Conservation (phyloP, 2,329 filamentous ascomycete species). For the Phyllachora maydis region DNA sequence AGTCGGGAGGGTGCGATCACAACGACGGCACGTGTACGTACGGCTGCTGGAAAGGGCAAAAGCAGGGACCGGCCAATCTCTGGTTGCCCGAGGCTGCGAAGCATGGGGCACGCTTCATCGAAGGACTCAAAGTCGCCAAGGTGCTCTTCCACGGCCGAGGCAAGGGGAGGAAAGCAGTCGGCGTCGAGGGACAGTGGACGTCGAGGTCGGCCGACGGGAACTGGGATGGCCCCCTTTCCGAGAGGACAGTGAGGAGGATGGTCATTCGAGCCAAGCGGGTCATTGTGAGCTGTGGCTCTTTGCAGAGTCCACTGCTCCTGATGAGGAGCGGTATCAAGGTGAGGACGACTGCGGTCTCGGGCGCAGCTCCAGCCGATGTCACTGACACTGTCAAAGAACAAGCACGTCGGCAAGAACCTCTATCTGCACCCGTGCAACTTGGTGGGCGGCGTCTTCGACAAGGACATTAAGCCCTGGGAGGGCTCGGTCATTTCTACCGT, state of each 20-base stretch:
- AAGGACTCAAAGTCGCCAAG: conserved; percentile 53
- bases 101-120: conserved; percentile 56
- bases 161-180: conserved; percentile 35
- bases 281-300: conserved; percentile 48
- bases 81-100: conserved; percentile 58
- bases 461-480: conserved; percentile 45
- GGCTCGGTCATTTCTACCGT: no score
- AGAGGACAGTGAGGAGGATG: conserved; percentile 33
- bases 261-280: conserved; percentile 57
- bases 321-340: conserved; percentile 52
- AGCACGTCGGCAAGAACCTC: conserved; percentile 57
- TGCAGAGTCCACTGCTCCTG: conserved; percentile 55
- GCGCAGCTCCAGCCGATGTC: neutral
- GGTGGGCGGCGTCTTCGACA: conserved; percentile 28
- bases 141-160: conserved; percentile 40
- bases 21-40: conserved; percentile 41
- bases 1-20: conserved; percentile 50
- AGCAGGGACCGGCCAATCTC: conserved; percentile 53
- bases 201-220: conserved; percentile 42
- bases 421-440: conserved; percentile 51
- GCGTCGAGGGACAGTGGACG: conserved; percentile 52
- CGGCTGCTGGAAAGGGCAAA: conserved; percentile 43
- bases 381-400: conserved; percentile 26
- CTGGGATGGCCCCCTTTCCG: conserved; percentile 21
- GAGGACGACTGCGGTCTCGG: no score